A percentile compares a stretch with the other conserved stretches of the same genome.
Conservation (phyloP, 345 rosid genomes). For the Hypericum perforatum region DNA sequence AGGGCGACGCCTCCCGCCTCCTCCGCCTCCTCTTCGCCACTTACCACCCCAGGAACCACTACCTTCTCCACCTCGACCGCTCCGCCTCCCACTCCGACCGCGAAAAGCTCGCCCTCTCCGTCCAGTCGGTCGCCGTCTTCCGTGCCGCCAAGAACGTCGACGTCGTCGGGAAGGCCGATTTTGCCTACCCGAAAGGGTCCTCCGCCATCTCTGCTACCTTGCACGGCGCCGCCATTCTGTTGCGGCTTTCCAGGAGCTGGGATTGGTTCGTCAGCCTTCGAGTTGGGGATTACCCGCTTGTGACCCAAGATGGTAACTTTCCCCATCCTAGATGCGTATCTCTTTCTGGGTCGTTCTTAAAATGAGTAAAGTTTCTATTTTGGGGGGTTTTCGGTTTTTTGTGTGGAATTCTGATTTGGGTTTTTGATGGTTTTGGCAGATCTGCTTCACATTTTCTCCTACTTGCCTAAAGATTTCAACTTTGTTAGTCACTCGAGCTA, state of each 20-base stretch:
- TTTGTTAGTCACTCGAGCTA: conserved; percentile 75
- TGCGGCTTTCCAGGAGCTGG: conserved; percentile 61
- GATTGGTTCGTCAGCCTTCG: conserved; percentile 75
- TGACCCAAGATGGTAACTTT: conserved; percentile 76
- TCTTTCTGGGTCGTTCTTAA: neutral
- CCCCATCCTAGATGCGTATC: neutral
- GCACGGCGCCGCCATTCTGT: conserved; percentile 82
- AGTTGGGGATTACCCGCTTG: conserved; percentile 81
- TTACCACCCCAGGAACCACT: conserved; percentile 78
- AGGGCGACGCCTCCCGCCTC: conserved; percentile 51
- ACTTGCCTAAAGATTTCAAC: conserved; percentile 71
- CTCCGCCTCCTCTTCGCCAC: conserved; percentile 68
- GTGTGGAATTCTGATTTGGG: neutral
- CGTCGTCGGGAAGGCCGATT: conserved; percentile 76
- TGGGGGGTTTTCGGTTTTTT: neutral
- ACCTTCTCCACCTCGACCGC: conserved; percentile 76
- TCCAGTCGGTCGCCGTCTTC: conserved; percentile 53
- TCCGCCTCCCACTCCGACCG: conserved; percentile 58
- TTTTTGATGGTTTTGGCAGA: conserved; percentile 42
- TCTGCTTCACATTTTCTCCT: conserved; percentile 85
- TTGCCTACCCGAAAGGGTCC: conserved; percentile 60
- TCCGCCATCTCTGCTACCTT: conserved; percentile 70
- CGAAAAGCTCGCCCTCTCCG: conserved; percentile 46
- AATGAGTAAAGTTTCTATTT: neutral
- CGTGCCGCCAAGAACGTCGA: conserved; percentile 75